Percentiles rank a stretch among this genome's conserved stretches.
These are phyloP conservation scores for Erodium moschatum DNA, from an alignment of 441 rosid genomes.

Conservation along the genomic window DNA sequence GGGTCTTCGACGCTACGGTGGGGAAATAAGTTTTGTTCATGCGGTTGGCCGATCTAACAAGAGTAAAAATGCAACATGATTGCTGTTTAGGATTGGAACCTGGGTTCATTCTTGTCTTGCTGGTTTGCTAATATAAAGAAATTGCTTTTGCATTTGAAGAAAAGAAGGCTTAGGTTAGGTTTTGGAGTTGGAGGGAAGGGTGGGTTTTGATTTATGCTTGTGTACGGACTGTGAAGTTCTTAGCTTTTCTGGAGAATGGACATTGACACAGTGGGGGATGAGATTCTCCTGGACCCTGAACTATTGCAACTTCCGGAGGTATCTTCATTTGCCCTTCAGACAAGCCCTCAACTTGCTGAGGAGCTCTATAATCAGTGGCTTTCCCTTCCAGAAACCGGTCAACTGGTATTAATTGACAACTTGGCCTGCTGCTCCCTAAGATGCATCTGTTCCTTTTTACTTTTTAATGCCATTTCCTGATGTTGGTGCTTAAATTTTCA, in stretches of 20 bases:
- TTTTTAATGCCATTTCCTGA: neutral
- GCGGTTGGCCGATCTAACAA: neutral
- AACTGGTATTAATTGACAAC: conserved; percentile 55
- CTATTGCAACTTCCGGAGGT: conserved; percentile 73
- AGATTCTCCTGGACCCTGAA: conserved; percentile 66
- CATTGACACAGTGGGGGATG: conserved; percentile 54
- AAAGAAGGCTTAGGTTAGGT: conserved; percentile 13
- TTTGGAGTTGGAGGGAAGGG: conserved; percentile 26
- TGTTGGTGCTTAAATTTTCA: neutral
- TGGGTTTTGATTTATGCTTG: neutral
- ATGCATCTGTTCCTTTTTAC: neutral
- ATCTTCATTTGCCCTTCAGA: conserved; percentile 55
- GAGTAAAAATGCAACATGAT: neutral
- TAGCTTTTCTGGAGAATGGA: conserved; percentile 4
- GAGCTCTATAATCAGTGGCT: conserved; percentile 88
- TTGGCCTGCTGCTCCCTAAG: neutral
- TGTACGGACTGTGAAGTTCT: neutral
- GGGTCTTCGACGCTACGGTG: neutral
- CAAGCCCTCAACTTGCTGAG: conserved; percentile 60
- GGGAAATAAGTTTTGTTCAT: neutral
- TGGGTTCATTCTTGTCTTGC: neutral
- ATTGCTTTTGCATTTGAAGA: neutral
- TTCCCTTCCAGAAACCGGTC: conserved; percentile 69
- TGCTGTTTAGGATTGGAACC: neutral
- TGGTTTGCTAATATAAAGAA: neutral